Conservation (phyloP, 106 monocot species). For the Dioscorea zingiberensis region DNA sequence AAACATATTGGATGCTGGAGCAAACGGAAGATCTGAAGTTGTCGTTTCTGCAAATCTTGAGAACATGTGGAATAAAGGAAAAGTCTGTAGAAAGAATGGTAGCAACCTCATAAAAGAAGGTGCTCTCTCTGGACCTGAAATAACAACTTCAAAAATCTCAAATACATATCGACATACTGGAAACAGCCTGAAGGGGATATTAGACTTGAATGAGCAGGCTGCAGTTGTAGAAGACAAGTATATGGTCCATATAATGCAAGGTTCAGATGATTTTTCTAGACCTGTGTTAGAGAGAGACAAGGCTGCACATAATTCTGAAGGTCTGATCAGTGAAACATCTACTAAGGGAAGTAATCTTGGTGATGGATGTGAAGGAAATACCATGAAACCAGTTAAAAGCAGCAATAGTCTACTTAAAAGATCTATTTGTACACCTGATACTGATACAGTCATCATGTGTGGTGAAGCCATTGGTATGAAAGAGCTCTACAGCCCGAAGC, state of each 20-base stretch:
- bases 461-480: slow-evolving; percentile 15
- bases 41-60: slow-evolving; percentile 97
- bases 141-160: slow-evolving; percentile 14
- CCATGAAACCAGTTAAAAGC: slow-evolving; percentile 4
- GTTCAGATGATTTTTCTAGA: slow-evolving; percentile 1
- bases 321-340: slow-evolving; percentile 7
- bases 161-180: slow-evolving; percentile 12
- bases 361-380: slow-evolving; percentile 22
- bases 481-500: slow-evolving; percentile 9
- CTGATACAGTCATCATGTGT: slow-evolving; percentile 8
- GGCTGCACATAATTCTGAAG: slow-evolving; percentile 14
- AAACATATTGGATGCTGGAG: slow-evolving; percentile 63
- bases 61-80: slow-evolving; percentile 97
- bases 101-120: slow-evolving; percentile 31
- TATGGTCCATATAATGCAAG: slow-evolving; percentile 25
- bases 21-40: slow-evolving; percentile 88
- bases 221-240: slow-evolving; percentile 33
- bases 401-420: slow-evolving; percentile 34
- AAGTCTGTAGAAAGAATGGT: slow-evolving; percentile 83
- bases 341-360: slow-evolving; percentile 9
- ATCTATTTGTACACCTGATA: slow-evolving; percentile 37
- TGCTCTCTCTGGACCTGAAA: slow-evolving; percentile 8
- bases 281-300: slow-evolving; percentile 1
- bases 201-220: slow-evolving; percentile 20
- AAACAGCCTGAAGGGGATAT: slow-evolving; percentile 24